Evolutionary conservation across 106 monocot genomes (phyloP), one percentile per base, ranked within the genome.

Genomic region (Phalaenopsis equestris): DNA sequence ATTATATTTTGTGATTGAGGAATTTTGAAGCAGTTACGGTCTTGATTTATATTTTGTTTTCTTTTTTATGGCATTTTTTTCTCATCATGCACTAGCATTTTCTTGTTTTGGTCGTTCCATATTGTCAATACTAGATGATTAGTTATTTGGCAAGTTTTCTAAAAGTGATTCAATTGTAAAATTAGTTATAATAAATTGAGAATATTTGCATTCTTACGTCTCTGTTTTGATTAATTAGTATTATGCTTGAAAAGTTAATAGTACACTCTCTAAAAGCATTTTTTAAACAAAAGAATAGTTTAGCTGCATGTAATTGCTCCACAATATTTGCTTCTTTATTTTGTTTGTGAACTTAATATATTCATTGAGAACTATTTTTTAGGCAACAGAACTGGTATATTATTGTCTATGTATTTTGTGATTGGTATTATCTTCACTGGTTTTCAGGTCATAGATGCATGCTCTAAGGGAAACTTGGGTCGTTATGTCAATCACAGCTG

Each of bases 401-500:
- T 5, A 68, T 70, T 70, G 64, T 21, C 3, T 7, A 70, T 39
- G 70, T 70, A 70, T 39, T 74, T 74, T 42, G 74, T 74, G 74
- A 45, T 42, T 74, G 16, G 18, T 74, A 42, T 64, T 67, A 9
- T 8, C 81, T 82, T 14, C 19, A 45, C 30, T 79, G 16, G 36
- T 82, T 76, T 86, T 84, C 84, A 97, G 96, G 94, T 97, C 65
- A 99, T 99, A 78, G 98, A 99, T 90, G 98, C 98, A 80, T 93
- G 91, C 47, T 77, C 82, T 10, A 99, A 99, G 83, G 98, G 98
- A 79, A 99, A 99, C 78, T 84, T 94, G 78, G 98, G 94, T 19
- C 90, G 98, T 67, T 99, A 89, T 48, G 90, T 99, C 83, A 99
- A 99, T 84, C 98, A 99, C 78, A 99, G 98, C 70, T 99, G 98